These are phyloP conservation scores for Camelina hispida DNA, from an alignment of 345 rosid genomes.

Conservation along the genomic window DNA sequence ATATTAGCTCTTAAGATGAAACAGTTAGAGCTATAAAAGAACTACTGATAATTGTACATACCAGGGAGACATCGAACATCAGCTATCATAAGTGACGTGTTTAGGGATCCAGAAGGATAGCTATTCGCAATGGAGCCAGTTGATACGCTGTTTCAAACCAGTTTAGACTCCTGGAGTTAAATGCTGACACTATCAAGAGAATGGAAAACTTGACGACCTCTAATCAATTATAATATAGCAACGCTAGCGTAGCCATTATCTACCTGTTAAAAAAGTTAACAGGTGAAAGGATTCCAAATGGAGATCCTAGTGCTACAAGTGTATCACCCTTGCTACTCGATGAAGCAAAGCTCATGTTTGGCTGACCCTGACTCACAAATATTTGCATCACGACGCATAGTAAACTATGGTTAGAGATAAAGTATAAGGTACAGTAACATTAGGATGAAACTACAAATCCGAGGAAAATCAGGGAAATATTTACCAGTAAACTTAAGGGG, in stretches of 20 bases:
- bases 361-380: conserved; percentile 59
- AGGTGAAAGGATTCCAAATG: conserved; percentile 91
- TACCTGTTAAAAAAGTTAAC: conserved; percentile 92
- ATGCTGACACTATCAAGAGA: conserved; percentile 1
- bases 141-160: conserved; percentile 65
- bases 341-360: conserved; percentile 48
- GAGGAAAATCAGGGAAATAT: conserved; percentile 13
- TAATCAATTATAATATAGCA: conserved; percentile 3
- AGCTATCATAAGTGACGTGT: conserved; percentile 75
- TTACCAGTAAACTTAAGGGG: conserved; percentile 57
- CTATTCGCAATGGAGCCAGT: conserved; percentile 81
- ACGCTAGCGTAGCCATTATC: conserved; percentile 14
- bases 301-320: conserved; percentile 88
- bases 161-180: conserved; percentile 26
- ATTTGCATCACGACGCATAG: conserved; percentile 15
- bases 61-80: conserved; percentile 98
- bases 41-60: conserved; percentile 46
- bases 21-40: conserved; percentile 24
- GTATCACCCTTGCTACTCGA: conserved; percentile 64
- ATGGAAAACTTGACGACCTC: conserved; percentile 2
- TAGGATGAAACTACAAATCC: conserved; percentile 6
- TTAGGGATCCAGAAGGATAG: conserved; percentile 67
- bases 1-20: conserved; percentile 30
- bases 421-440: conserved; percentile 10
- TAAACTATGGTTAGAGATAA: conserved; percentile 12